Base-by-base conservation (phyloP, 352 stramenopile genomes). In the Phytopythium aichiense region DNA sequence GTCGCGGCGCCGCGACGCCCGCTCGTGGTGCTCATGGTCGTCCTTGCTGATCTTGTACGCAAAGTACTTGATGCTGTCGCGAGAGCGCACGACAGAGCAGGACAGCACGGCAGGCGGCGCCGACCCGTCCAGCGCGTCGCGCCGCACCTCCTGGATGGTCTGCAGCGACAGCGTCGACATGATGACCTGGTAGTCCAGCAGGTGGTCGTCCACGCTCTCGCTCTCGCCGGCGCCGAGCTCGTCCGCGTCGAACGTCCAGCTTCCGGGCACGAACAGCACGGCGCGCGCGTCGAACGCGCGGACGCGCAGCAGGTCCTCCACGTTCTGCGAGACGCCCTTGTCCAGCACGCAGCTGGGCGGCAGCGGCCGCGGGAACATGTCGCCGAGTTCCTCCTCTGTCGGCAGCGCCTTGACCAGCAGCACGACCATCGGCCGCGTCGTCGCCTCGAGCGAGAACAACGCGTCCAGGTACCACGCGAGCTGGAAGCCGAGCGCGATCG, bases 131-230 rank as follows among this genome's bases (percentile, higher is more conserved):
- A 45, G 38, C 40, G 40, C 22, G 51, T 84, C 65, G 31, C 59
- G 59, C 30, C 84, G 64, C 25, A 81, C 62, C 7, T 72, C 58
- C 51, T 81, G 64, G 25, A 78, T 68, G 0, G 73, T 81, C 12
- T 72, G 75, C 7, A 83, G 60, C 28, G 77, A 78, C 20, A 87
- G 49, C 15, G 76, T 84, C 16, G 80, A 87, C 76, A 85, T 82
- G 65, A 87, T 84, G 40, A 88, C 77, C 57, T 84, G 74, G 59
- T 89, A 89, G 57, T 89, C 79, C 4, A 84, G 56, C 25, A 89
- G 63, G 22, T 87, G 74, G 37, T 76, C 66, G 20, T 66, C 70
- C 20, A 79, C 60, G n/a, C 58, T 74, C 31, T 70, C 69, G 18
- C 80, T 63, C 25, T 59, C 9, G 38, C 61, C 60, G 30, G 72